Percentiles rank a stretch among this genome's conserved stretches.
Conservation (phyloP, 306 rosid genomes). For the Fragaria ananassa region DNA sequence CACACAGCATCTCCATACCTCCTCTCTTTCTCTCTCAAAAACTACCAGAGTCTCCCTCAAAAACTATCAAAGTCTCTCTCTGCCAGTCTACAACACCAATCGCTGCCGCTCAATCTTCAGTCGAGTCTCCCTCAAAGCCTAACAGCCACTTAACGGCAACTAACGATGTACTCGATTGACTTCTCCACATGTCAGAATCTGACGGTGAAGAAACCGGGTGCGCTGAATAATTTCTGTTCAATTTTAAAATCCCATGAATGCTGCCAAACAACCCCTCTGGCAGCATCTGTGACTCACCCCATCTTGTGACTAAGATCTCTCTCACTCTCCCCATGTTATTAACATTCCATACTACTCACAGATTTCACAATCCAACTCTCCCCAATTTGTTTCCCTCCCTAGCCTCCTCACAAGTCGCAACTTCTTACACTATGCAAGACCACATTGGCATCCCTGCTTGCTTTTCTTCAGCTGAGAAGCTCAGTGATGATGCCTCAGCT, state of each 20-base stretch:
- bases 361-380: slow-evolving; percentile 26
- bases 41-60: too few relatives aligned
- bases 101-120: too few relatives aligned
- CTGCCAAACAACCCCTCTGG: slow-evolving; percentile 60
- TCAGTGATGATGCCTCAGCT: slow-evolving; percentile 39
- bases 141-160: too few relatives aligned
- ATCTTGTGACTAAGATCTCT: slow-evolving; percentile 54
- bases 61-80: too few relatives aligned
- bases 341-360: slow-evolving; percentile 5
- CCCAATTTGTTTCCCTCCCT: slow-evolving; percentile 12
- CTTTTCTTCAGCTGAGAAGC: slow-evolving; percentile 56
- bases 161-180: too few relatives aligned
- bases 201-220: too few relatives aligned
- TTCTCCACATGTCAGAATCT: too few relatives aligned
- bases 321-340: slow-evolving; percentile 25
- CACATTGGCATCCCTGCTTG: slow-evolving; percentile 74
- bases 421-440: slow-evolving; percentile 49
- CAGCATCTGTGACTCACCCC: slow-evolving; percentile 44
- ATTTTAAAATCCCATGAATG: slow-evolving; percentile 31
- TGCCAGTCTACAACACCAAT: too few relatives aligned
- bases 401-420: not conserved
- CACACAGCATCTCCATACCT: too few relatives aligned
- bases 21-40: too few relatives aligned
- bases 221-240: too few relatives aligned
- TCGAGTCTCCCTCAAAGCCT: too few relatives aligned